These are phyloP conservation scores for Mycotypha africana DNA, from an alignment of 371 early-diverging fungal species.

Conservation along the genomic window DNA sequence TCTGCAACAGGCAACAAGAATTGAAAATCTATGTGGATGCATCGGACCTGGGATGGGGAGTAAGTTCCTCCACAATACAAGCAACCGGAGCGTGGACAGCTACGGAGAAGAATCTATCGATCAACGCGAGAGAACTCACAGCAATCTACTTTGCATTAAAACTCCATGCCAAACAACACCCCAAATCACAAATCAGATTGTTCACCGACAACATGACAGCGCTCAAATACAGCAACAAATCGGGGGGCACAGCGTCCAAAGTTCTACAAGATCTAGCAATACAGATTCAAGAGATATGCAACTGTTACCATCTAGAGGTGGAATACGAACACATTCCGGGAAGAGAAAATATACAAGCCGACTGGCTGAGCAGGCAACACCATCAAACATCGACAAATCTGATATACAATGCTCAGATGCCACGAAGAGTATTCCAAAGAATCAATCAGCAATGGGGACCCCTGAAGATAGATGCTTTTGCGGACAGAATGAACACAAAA, in stretches of 20 bases:
- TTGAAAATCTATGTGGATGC: conserved; percentile 5
- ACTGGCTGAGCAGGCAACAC: conserved; percentile 1
- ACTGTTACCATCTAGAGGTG: conserved; percentile 3
- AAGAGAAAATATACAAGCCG: conserved; percentile 3
- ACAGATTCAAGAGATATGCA: conserved; percentile 13
- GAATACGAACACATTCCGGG: conserved; percentile 20
- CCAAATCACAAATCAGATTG: too few relatives aligned
- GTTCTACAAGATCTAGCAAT: too few relatives aligned
- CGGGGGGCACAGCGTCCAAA: too few relatives aligned
- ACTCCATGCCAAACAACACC: conserved; percentile 11
- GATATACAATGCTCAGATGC: too few relatives aligned
- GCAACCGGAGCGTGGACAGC: conserved; percentile 20
- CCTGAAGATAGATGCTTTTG: conserved; percentile 12
- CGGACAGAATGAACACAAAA: conserved; percentile 6
- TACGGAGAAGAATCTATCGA: too few relatives aligned
- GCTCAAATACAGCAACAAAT: too few relatives aligned
- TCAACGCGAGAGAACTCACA: too few relatives aligned
- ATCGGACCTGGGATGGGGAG: conserved; percentile 13
- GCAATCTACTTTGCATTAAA: conserved; percentile 9
- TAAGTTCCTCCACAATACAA: background rate
- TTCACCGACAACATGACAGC: too few relatives aligned
- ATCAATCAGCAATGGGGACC: conserved; percentile 16
- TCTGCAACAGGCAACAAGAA: too few relatives aligned
- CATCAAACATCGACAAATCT: conserved; percentile 1
- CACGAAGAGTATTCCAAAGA: too few relatives aligned